Evolutionary conservation across 2,329 filamentous ascomycete genomes (phyloP).

Genomic region (Ascochyta koolunga): DNA sequence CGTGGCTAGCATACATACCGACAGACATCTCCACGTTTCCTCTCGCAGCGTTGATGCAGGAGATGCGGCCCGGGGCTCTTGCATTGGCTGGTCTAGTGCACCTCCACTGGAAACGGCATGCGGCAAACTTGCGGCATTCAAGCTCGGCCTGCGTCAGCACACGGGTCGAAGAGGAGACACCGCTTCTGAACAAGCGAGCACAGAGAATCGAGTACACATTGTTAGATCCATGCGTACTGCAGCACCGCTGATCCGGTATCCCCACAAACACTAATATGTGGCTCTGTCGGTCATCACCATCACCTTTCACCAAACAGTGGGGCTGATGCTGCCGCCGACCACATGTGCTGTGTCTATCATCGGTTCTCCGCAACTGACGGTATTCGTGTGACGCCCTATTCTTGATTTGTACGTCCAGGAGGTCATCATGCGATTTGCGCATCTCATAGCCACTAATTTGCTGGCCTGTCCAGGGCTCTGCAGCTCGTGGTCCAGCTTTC

Average conservation of each 20-base stretch:
- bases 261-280: constrained; percentile 27
- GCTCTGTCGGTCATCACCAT: constrained; percentile 13
- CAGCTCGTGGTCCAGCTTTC: neutral
- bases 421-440: neutral
- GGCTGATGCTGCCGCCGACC: constrained; percentile 8
- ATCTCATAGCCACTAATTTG: constrained; percentile 2
- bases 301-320: constrained; percentile 4
- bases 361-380: constrained; percentile 8
- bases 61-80: constrained; percentile 21
- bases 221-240: constrained; percentile 8
- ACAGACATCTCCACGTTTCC: constrained; percentile 37
- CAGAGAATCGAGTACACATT: constrained; percentile 8
- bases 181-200: constrained; percentile 3
- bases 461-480: neutral
- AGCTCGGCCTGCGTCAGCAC: constrained; percentile 18
- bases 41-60: constrained; percentile 18
- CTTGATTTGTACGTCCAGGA: neutral
- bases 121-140: constrained; percentile 17
- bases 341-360: neutral
- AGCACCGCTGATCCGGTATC: constrained; percentile 13
- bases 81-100: constrained; percentile 27
- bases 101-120: constrained; percentile 12
- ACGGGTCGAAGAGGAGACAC: constrained; percentile 2
- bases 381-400: neutral
- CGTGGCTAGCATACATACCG: constrained; percentile 31